phyloP scores from a whole-genome alignment of 768 basidiomycete genomes.

The Lactarius hengduanensis region DNA sequence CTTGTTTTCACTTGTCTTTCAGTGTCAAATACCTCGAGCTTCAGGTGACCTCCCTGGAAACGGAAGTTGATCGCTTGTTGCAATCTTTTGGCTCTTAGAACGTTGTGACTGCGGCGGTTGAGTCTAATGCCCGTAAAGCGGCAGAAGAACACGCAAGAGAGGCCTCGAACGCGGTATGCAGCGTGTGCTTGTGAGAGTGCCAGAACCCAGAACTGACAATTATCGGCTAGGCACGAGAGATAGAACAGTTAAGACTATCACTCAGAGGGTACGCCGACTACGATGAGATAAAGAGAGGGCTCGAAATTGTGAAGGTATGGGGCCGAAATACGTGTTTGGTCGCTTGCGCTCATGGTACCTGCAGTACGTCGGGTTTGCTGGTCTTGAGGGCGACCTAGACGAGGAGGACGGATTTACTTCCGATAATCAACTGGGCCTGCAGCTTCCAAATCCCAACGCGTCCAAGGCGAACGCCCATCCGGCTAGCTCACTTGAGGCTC shows the following conservation, averaged over 20 bases:
- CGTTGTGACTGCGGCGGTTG: slow-evolving; percentile 44
- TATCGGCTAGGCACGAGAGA: slow-evolving; percentile 52
- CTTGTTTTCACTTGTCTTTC: background rate
- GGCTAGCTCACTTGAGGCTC: slow-evolving; percentile 82
- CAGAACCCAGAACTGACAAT: slow-evolving; percentile 12
- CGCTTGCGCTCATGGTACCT: background rate
- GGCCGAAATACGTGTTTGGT: slow-evolving; percentile 17
- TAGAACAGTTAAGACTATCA: slow-evolving; percentile 64
- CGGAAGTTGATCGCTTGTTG: slow-evolving; percentile 69
- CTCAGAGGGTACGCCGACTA: slow-evolving; percentile 81
- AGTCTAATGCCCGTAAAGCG: slow-evolving; percentile 48
- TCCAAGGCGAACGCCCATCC: slow-evolving; percentile 74
- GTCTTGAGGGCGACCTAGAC: slow-evolving; percentile 74
- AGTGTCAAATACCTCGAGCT: slow-evolving; percentile 72
- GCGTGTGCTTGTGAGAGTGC: background rate
- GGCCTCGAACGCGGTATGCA: slow-evolving; percentile 52
- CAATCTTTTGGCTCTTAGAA: slow-evolving; percentile 64
- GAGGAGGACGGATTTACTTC: slow-evolving; percentile 44
- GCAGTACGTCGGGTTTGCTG: slow-evolving; percentile 95
- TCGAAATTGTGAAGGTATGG: slow-evolving; percentile 95
- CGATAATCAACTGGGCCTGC: slow-evolving; percentile 49
- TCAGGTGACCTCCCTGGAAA: slow-evolving; percentile 74
- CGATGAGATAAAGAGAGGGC: slow-evolving; percentile 95
- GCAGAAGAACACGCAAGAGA: slow-evolving; percentile 62
- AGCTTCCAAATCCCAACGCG: slow-evolving; percentile 87